These are phyloP conservation scores for Peronospora farinosa DNA, from an alignment of 352 stramenopile species.

Conservation along the genomic window DNA sequence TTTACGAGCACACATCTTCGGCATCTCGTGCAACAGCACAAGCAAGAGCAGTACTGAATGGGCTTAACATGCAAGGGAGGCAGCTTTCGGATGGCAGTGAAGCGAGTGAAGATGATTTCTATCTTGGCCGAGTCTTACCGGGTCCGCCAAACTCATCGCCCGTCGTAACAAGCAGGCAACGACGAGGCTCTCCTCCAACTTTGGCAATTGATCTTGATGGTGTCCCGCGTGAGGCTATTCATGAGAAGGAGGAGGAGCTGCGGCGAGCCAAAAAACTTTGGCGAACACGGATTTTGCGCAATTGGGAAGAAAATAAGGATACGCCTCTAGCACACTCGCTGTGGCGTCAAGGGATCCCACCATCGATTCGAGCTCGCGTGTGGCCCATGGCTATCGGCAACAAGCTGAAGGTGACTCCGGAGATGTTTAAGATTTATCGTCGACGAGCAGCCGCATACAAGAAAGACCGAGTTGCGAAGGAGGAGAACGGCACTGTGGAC, in stretches of 20 bases:
- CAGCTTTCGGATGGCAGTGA: constrained; percentile 22
- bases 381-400: constrained; percentile 85
- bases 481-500: constrained; percentile 24
- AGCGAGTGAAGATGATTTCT: constrained; percentile 23
- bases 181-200: constrained; percentile 21
- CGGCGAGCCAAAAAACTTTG: constrained; percentile 79
- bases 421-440: constrained; percentile 85
- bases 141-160: constrained; percentile 9
- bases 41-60: constrained; percentile 5
- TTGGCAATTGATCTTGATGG: constrained; percentile 16
- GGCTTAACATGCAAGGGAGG: constrained; percentile 13
- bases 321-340: constrained; percentile 67
- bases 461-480: constrained; percentile 28
- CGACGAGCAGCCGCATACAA: constrained; percentile 56
- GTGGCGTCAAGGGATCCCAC: constrained; percentile 77
- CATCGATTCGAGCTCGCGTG: constrained; percentile 70
- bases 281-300: constrained; percentile 63
- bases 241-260: constrained; percentile 75
- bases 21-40: constrained; percentile 7
- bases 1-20: constrained; percentile 13
- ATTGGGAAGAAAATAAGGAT: constrained; percentile 75
- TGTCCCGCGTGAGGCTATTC: constrained; percentile 43
- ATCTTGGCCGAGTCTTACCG: constrained; percentile 8
- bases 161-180: constrained; percentile 9
- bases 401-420: constrained; percentile 76